Conservation (phyloP, 768 basidiomycete species). For the Suillus hirtellus region DNA sequence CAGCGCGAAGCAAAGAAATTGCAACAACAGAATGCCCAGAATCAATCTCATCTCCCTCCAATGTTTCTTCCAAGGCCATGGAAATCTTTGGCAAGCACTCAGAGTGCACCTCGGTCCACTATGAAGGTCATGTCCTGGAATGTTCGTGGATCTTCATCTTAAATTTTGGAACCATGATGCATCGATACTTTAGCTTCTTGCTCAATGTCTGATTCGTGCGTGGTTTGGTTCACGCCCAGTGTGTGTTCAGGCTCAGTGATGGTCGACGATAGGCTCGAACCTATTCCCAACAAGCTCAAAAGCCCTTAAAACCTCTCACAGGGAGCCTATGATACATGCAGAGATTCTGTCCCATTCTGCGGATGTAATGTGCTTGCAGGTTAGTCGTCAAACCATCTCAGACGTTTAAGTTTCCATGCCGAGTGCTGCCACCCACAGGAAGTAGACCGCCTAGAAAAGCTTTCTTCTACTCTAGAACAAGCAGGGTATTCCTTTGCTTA, state of each 20-base stretch:
- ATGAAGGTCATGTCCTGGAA: slow-evolving; percentile 81
- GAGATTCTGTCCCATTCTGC: slow-evolving; percentile 76
- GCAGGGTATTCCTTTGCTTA: slow-evolving; percentile 67
- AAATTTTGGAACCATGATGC: slow-evolving; percentile 10
- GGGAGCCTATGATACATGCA: slow-evolving; percentile 72
- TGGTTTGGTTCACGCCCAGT: slow-evolving; percentile 20
- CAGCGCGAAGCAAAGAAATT: slow-evolving; percentile 48
- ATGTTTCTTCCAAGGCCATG: slow-evolving; percentile 34
- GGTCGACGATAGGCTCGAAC: slow-evolving; percentile 57
- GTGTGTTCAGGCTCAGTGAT: not conserved
- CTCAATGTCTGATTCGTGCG: slow-evolving; percentile 80
- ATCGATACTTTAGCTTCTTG: slow-evolving; percentile 55
- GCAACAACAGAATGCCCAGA: slow-evolving; percentile 23
- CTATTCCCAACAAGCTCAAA: slow-evolving; percentile 79
- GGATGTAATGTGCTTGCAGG: slow-evolving; percentile 88
- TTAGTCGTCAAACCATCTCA: slow-evolving; percentile 32
- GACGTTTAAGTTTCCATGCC: not conserved
- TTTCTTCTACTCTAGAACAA: slow-evolving; percentile 64
- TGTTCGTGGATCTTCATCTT: slow-evolving; percentile 45
- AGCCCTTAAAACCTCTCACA: slow-evolving; percentile 73
- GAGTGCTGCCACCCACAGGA: slow-evolving; percentile 51
- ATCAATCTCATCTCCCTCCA: slow-evolving; percentile 8
- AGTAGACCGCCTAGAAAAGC: slow-evolving; percentile 77
- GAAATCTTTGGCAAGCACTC: slow-evolving; percentile 28
- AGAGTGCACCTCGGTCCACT: slow-evolving; percentile 8